Conservation (phyloP, 2,329 filamentous ascomycete species). For the Colletotrichum sojae region DNA sequence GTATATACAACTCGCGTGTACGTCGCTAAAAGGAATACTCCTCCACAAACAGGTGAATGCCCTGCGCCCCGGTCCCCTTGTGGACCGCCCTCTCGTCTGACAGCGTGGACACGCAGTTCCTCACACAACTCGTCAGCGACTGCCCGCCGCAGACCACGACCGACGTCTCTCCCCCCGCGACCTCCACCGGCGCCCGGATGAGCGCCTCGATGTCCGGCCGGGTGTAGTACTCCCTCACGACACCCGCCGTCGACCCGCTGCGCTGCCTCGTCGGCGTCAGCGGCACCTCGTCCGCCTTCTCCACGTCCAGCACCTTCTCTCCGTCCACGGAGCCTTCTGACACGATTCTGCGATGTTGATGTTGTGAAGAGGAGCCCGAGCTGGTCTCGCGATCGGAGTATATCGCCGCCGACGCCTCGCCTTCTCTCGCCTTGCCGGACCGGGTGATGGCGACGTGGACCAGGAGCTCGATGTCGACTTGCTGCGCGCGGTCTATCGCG, state of each 20-base stretch:
- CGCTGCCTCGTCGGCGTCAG: conserved; percentile 38
- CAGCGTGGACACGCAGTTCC: conserved; percentile 68
- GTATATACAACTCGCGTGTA: neutral
- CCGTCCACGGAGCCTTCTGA: conserved; percentile 18
- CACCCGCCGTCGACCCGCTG: conserved; percentile 44
- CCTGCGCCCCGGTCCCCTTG: conserved; percentile 75
- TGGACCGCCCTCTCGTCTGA: conserved; percentile 75
- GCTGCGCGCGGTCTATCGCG: conserved; percentile 58
- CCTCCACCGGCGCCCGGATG: conserved; percentile 68
- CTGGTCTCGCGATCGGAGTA: conserved; percentile 37
- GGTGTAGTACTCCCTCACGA: conserved; percentile 59
- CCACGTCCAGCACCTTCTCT: conserved; percentile 23
- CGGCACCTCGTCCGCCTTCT: conserved; percentile 42
- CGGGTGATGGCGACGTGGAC: conserved; percentile 70
- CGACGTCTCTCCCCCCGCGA: conserved; percentile 72
- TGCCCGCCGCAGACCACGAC: conserved; percentile 73
- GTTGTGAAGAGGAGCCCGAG: conserved; percentile 3
- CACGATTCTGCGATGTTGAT: conserved; percentile 17
- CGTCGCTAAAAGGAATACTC: conserved; percentile 67
- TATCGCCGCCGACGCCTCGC: conserved; percentile 41
- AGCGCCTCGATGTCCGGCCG: conserved; percentile 67
- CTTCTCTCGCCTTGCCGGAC: conserved; percentile 45
- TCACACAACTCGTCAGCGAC: conserved; percentile 65
- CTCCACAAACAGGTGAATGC: conserved; percentile 72
- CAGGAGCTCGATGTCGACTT: conserved; percentile 62